phyloP scores from a whole-genome alignment of 2,329 filamentous ascomycete genomes.

The Albifimbria verrucaria region DNA sequence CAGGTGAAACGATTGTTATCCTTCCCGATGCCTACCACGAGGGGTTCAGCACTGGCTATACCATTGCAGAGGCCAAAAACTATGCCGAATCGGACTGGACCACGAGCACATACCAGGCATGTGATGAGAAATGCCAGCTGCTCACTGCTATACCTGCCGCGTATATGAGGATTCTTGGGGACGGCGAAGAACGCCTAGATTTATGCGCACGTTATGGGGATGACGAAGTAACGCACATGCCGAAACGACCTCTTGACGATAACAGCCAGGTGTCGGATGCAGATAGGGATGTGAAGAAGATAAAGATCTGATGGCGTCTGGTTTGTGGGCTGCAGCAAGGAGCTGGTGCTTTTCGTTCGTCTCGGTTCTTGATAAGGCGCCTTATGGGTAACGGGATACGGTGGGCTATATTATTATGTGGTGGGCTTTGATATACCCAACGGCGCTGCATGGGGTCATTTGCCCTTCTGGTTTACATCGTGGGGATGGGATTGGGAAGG shows the following conservation, averaged over 20 bases:
- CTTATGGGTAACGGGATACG: background rate
- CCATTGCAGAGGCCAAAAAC: constrained; percentile 37
- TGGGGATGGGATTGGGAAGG: too few relatives aligned
- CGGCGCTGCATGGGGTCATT: background rate
- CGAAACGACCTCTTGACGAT: constrained; percentile 5
- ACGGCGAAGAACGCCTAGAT: constrained; percentile 30
- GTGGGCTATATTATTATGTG: background rate
- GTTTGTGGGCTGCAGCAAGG: constrained; percentile 4
- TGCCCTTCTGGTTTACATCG: too few relatives aligned
- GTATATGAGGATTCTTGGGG: constrained; percentile 25
- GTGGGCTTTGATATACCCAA: background rate
- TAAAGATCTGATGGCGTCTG: constrained; percentile 17
- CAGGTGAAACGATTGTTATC: constrained; percentile 37
- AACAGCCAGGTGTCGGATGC: constrained; percentile 12
- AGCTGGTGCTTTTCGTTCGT: too few relatives aligned
- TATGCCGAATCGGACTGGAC: constrained; percentile 35
- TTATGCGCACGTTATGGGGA: constrained; percentile 26
- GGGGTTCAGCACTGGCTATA: constrained; percentile 39
- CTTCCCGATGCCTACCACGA: constrained; percentile 37
- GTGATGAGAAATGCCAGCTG: constrained; percentile 27
- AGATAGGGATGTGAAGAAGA: constrained; percentile 12
- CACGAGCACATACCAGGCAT: constrained; percentile 31
- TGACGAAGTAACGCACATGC: constrained; percentile 9
- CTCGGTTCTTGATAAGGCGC: background rate
- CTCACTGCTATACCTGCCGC: constrained; percentile 33